Percentiles rank a stretch among this genome's conserved stretches.
phyloP scores from a whole-genome alignment of 75 land plant species.

The Cryptomeria japonica region DNA sequence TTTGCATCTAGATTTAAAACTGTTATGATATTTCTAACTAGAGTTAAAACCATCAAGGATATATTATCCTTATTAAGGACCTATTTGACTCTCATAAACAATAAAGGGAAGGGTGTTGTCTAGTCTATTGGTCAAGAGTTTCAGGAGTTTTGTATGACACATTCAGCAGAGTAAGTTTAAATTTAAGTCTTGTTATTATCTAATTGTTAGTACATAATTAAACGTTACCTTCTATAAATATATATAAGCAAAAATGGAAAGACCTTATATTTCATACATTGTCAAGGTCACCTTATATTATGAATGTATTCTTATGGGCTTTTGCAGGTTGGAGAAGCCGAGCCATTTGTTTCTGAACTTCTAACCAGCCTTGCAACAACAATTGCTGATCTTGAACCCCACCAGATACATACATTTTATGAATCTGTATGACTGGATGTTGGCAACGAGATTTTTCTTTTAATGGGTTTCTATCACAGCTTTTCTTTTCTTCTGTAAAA shows the following conservation, averaged over 20 bases:
- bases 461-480: not conserved
- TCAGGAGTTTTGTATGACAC: too few species aligned
- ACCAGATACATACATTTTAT: constrained; percentile 98
- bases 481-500: not conserved
- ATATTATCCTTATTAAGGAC: too few species aligned
- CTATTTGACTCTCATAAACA: too few species aligned
- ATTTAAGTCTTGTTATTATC: not conserved
- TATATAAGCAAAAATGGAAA: not conserved
- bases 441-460: not conserved
- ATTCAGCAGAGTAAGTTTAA: too few species aligned
- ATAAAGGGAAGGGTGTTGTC: too few species aligned
- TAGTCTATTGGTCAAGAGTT: too few species aligned
- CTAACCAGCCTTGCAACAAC: constrained; percentile 75
- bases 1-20: too few species aligned
- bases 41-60: too few species aligned
- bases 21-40: too few species aligned
- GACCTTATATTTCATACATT: not conserved
- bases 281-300: not conserved
- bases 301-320: not conserved
- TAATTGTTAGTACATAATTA: not conserved
- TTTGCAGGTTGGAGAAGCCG: constrained; percentile 89
- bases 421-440: constrained; percentile 72
- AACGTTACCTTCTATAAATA: not conserved
- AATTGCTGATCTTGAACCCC: constrained; percentile 89
- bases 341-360: constrained; percentile 96